phyloP scores from a whole-genome alignment of 179 eudicot genomes.

The Sideroxylon spinosum region DNA sequence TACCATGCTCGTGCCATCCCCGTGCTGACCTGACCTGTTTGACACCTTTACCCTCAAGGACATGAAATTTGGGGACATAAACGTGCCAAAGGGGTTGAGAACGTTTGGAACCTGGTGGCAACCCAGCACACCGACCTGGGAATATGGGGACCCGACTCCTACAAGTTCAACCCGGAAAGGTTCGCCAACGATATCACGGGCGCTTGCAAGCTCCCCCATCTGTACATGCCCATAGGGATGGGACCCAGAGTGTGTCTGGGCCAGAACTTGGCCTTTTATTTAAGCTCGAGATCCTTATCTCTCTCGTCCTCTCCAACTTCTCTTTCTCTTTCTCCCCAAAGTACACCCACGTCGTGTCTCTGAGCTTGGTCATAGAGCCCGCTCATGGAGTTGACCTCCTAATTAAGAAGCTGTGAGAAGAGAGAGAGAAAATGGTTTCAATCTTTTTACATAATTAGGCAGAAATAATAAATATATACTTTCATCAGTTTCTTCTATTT shows the following conservation, averaged over 20 bases:
- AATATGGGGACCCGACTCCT: constrained; percentile 36
- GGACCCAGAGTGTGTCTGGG: constrained; percentile 12
- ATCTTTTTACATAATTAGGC: no score
- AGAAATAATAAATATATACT: no score
- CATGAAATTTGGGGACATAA: constrained; percentile 26
- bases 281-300: constrained; percentile 3
- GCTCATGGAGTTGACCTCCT: constrained; percentile 12
- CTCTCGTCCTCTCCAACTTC: constrained; percentile 11
- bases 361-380: constrained; percentile 13
- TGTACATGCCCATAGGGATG: constrained; percentile 17
- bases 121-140: constrained; percentile 29
- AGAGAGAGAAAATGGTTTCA: no score
- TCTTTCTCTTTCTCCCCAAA: constrained; percentile 12
- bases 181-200: constrained; percentile 16
- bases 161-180: constrained; percentile 27
- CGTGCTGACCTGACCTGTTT: no score
- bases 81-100: constrained; percentile 38
- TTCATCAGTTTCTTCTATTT: no score
- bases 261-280: constrained; percentile 6
- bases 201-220: constrained; percentile 17
- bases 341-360: neutral
- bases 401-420: constrained; percentile 16
- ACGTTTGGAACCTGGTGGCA: constrained; percentile 24
- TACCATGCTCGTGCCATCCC: no score
- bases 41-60: constrained; percentile 32